Percentiles rank a stretch among this genome's conserved stretches.
Conservation (phyloP, 2,329 filamentous ascomycete species). For the Penicillium sp. region DNA sequence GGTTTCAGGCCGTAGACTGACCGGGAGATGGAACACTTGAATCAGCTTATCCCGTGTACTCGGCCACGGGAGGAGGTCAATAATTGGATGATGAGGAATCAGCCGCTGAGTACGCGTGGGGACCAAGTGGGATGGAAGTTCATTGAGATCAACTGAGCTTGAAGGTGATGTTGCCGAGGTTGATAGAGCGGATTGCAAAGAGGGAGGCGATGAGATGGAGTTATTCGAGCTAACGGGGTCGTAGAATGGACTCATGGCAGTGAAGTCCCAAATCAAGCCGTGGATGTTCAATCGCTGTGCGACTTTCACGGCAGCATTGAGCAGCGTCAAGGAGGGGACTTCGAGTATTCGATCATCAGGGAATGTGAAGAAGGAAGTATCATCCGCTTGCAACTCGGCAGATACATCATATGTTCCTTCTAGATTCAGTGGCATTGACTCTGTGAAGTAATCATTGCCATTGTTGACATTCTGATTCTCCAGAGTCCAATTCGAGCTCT, state of each 20-base stretch:
- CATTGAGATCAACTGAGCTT: conserved; percentile 22
- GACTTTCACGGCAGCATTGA: conserved; percentile 54
- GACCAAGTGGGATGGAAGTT: conserved; percentile 54
- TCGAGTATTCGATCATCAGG: conserved; percentile 56
- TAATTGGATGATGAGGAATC: conserved; percentile 60
- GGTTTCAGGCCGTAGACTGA: conserved; percentile 51
- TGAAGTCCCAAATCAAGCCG: conserved; percentile 52
- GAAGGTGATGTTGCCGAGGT: conserved; percentile 33
- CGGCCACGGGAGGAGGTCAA: conserved; percentile 64
- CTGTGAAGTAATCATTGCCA: background rate
- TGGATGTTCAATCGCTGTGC: conserved; percentile 52
- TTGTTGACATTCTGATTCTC: background rate
- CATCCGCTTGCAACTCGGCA: conserved; percentile 25
- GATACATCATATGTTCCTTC: conserved; percentile 12
- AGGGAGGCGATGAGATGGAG: conserved; percentile 16
- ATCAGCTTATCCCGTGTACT: conserved; percentile 58
- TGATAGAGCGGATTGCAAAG: conserved; percentile 19
- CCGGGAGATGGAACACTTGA: conserved; percentile 55
- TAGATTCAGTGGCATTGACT: background rate
- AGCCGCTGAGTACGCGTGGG: conserved; percentile 56
- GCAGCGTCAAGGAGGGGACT: conserved; percentile 52
- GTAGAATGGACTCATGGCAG: conserved; percentile 54
- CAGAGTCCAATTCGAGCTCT: background rate
- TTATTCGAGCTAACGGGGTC: conserved; percentile 15
- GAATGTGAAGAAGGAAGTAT: conserved; percentile 36